phyloP scores from a whole-genome alignment of 306 rosid species.

The apple (Malus domestica) region DNA sequence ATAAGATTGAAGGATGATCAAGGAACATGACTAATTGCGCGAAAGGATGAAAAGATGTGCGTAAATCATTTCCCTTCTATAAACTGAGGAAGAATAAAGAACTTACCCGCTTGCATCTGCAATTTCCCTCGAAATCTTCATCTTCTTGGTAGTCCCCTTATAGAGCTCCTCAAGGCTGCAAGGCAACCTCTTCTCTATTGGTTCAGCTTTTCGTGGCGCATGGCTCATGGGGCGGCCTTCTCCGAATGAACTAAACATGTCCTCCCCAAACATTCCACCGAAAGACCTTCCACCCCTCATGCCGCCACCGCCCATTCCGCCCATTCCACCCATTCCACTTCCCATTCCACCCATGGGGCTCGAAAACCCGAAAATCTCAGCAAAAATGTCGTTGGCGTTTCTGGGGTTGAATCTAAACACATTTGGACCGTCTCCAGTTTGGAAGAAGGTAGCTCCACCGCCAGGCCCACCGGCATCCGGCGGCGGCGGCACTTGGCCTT shows the following conservation, averaged over 20 bases:
- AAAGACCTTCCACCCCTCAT: conserved; percentile 49
- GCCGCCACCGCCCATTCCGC: conserved; percentile 13
- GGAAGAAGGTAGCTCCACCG: conserved; percentile 73
- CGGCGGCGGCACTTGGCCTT: conserved; percentile 75
- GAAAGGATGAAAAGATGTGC: not conserved
- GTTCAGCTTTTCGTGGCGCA: conserved; percentile 60
- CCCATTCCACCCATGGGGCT: conserved; percentile 76
- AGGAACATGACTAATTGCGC: not conserved
- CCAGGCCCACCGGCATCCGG: conserved; percentile 52
- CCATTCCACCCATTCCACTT: conserved; percentile 22
- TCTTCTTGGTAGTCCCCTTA: conserved; percentile 71
- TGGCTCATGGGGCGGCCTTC: conserved; percentile 54
- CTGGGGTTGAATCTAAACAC: conserved; percentile 75
- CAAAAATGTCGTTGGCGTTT: conserved; percentile 61
- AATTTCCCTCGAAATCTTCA: conserved; percentile 78
- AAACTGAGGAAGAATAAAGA: conserved; percentile 4
- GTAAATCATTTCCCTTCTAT: not conserved
- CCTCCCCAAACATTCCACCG: conserved; percentile 71
- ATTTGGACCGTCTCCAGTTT: conserved; percentile 60
- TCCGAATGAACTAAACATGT: conserved; percentile 56
- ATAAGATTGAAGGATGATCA: not conserved
- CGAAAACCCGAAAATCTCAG: conserved; percentile 68
- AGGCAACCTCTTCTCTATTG: conserved; percentile 51
- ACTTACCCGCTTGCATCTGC: conserved; percentile 77
- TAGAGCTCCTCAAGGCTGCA: conserved; percentile 83